These are phyloP conservation scores for Malassezia cuniculi DNA, from an alignment of 1,284 basidiomycete species.

Conservation along the genomic window DNA sequence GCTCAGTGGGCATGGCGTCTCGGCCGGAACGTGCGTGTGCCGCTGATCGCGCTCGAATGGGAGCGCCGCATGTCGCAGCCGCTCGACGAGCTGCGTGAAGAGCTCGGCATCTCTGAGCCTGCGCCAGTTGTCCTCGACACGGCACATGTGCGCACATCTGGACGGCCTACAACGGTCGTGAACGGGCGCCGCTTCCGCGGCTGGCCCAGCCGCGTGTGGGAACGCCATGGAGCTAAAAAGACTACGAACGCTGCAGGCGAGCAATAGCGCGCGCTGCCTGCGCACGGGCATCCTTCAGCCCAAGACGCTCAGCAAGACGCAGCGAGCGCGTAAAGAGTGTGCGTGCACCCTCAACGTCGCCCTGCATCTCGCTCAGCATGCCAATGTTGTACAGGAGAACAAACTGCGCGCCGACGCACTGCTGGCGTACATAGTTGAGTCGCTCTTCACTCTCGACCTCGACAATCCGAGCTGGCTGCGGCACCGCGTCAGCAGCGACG, in stretches of 20 bases:
- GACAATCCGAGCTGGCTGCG: neutral
- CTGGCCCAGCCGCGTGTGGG: conserved; percentile 34
- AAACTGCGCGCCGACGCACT: conserved; percentile 36
- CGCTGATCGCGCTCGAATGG: conserved; percentile 85
- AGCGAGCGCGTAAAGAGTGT: conserved; percentile 10
- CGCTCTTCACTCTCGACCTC: conserved; percentile 16
- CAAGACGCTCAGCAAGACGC: conserved; percentile 9
- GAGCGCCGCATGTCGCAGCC: conserved; percentile 82
- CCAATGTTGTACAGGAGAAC: conserved; percentile 40
- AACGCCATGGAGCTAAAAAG: conserved; percentile 17
- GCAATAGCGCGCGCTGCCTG: conserved; percentile 12
- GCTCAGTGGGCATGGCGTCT: conserved; percentile 62
- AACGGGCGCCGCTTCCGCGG: conserved; percentile 17
- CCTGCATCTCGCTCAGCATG: conserved; percentile 17
- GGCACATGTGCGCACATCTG: conserved; percentile 9
- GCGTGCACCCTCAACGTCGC: conserved; percentile 9
- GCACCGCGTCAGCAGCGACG: conserved; percentile 9
- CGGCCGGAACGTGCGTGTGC: conserved; percentile 57
- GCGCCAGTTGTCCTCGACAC: conserved; percentile 27
- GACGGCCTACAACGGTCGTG: neutral
- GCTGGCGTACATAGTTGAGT: conserved; percentile 20
- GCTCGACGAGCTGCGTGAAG: conserved; percentile 62
- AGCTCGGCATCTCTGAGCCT: conserved; percentile 56
- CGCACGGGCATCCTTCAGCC: conserved; percentile 13
- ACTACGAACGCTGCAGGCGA: conserved; percentile 8